phyloP scores from a whole-genome alignment of 1,284 basidiomycete genomes.

The Rhodotorula sp. region DNA sequence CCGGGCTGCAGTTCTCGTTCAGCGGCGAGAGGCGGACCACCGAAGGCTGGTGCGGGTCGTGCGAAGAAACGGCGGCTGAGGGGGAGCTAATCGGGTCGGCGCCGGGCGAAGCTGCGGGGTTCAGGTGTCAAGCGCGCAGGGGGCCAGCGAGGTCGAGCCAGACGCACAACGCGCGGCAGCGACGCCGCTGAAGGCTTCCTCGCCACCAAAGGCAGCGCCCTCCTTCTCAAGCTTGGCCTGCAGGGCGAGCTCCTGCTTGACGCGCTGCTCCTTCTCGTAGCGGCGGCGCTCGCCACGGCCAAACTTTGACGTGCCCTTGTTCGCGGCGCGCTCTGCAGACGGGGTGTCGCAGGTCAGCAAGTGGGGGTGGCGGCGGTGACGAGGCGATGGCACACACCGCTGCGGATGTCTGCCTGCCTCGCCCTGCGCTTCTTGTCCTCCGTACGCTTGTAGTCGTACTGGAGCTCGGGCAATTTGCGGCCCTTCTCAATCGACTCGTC shows the following conservation, averaged over 20 bases:
- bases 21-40: too few species aligned
- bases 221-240: not conserved
- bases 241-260: not conserved
- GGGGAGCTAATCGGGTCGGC: not conserved
- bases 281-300: constrained; percentile 5
- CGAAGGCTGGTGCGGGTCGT: too few species aligned
- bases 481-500: not conserved
- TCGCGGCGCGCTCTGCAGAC: not conserved
- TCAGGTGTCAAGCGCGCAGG: too few species aligned
- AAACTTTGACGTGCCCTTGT: not conserved
- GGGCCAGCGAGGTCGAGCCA: too few species aligned
- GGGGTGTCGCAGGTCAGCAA: too few species aligned
- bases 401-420: not conserved
- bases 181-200: not conserved
- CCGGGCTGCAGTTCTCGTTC: too few species aligned
- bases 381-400: not conserved
- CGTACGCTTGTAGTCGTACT: constrained; percentile 8
- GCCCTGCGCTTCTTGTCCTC: not conserved
- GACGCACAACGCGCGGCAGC: not conserved
- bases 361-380: fast-evolving
- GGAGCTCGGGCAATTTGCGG: not conserved
- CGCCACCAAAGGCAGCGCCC: not conserved
- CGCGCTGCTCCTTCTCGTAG: not conserved
- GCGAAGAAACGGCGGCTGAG: too few species aligned
- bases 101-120: not conserved